A percentile compares a stretch with the other conserved stretches of the same genome.
These are phyloP conservation scores for Pseudogymnoascus sp. DNA, from an alignment of 2,329 filamentous ascomycete species.

Conservation along the genomic window DNA sequence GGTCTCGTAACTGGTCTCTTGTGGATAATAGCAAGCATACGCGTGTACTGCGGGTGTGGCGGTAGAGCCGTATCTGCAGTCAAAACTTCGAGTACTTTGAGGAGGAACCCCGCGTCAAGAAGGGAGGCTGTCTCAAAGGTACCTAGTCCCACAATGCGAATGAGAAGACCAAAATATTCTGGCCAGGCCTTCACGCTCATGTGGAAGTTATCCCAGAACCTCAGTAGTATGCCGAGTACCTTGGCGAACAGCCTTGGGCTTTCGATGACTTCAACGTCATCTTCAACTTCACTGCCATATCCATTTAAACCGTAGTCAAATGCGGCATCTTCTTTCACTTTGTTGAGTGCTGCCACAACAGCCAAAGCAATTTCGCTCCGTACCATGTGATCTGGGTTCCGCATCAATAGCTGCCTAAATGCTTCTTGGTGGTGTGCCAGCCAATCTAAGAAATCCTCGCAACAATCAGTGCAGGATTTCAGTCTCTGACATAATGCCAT, in stretches of 20 bases:
- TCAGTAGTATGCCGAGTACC: conserved; percentile 39
- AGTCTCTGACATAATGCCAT: conserved; percentile 42
- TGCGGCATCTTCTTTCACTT: conserved; percentile 41
- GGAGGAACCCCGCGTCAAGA: conserved; percentile 52
- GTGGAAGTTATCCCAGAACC: conserved; percentile 56
- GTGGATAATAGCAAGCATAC: conserved; percentile 43
- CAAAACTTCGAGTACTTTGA: conserved; percentile 31
- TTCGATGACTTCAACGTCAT: conserved; percentile 24
- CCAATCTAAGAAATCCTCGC: conserved; percentile 52
- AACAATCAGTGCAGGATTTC: conserved; percentile 43
- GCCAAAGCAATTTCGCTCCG: conserved; percentile 43
- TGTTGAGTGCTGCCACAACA: conserved; percentile 43
- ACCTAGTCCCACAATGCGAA: conserved; percentile 57
- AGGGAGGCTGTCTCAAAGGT: conserved; percentile 47
- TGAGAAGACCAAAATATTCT: conserved; percentile 64
- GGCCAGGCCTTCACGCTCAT: conserved; percentile 58
- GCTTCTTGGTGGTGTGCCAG: conserved; percentile 45
- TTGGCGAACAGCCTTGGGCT: conserved; percentile 24
- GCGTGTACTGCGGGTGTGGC: conserved; percentile 40
- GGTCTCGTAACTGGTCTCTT: conserved; percentile 42
- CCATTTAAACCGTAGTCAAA: conserved; percentile 35
- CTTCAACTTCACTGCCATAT: conserved; percentile 18
- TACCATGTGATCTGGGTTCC: conserved; percentile 47
- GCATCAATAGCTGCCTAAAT: conserved; percentile 57
- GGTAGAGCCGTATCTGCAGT: conserved; percentile 23